Base-by-base conservation (phyloP, 352 stramenopile genomes). In the Globisporangium nodosum region DNA sequence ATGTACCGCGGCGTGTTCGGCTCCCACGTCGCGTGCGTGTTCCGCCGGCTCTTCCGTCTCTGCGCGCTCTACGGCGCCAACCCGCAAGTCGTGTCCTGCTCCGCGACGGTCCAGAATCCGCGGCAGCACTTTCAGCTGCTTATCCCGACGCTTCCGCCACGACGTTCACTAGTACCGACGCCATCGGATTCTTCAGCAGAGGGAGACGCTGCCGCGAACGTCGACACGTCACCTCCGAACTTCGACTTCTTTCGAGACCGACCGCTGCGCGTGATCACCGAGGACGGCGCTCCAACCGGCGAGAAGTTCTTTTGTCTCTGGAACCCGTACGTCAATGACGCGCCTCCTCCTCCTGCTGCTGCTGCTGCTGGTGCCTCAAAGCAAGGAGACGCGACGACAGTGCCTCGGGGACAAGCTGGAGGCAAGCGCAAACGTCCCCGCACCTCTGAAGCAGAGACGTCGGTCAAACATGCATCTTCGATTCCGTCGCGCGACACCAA, bases 271-370 rank as follows among this genome's bases (percentile, higher is more conserved):
- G 78, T 94, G 30, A 90, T 98, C 61, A 86, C 96, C 15, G 63
- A 97, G 49, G 85, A 95, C 70, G 93, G 91, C 1, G 96, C 94
- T 18, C 94, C 97, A 16, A 87, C 76, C 4, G 78, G 90, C 16
- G 71, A 91, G 39, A 98, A 98, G 60, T 63, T 96, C 58, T 98
- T 99, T 54, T 97, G 96, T 50, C 59, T 98, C 8, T 99, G 96
- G 96, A 99, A 98, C 54, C 96, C 97, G 20, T 81, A 84, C 54
- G 65, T 52, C 15, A 37, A 81, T 73, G 27, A 54, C 72, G 40
- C 15, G 6, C 40, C 30, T 3, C 16, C 15, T 33, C 27, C 13
- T 13, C 37, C 33, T 20, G 42, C 24, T 18, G 24, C 12, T 30
- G 9, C 21, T 30, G 15, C 15, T n/a, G 5, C 6, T 30, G 37